Evolutionary conservation across 2,329 filamentous ascomycete species (phyloP), one percentile per base, ranked within the genome.

Genomic region (Stenocarpella maydis): DNA sequence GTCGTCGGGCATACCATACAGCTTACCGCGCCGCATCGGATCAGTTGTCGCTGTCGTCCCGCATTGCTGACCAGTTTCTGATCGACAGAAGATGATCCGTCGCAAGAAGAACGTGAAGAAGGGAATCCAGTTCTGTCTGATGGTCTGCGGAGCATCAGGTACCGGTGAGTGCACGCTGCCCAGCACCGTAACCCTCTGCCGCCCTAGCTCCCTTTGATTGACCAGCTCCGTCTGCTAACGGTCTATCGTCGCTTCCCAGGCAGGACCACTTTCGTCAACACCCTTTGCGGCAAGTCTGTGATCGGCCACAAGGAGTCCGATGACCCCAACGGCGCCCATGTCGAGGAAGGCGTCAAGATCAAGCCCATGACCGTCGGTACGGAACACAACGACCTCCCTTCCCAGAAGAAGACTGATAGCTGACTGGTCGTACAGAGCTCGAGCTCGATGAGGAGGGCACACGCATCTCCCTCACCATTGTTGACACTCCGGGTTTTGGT

Each of bases 101-200:
- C 92, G 94, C 85, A 99, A 99, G 95, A 99, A 99, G 93, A 98
- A 99, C 89, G 95, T 99, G 86, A 98, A 98, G 92, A 98, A 98
- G 90, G 96, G 96, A 81, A 98, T 99, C 80, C 96, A 99, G 88
- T 99, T 99, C 87, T 98, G 95, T 84, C 85, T 99, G 89, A 99
- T 99, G 96, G 96, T 99, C 79, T 98, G 96, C 82, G 96, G 96
- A 86, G 96, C 96, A 81, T 98, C 95, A 77, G 96, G 96, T 83
- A 98, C 96, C 84, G 96, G 94, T 97, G 90, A 79, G 88, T 85
- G 53, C 70, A 71, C 70, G 68, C 73, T 68, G 72, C 71, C 69
- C 68, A 19, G 19, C 50, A 19, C 63, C 55, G 34, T 49, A 17
- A 5, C 37, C 28, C n/a, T 28, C 64, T 71, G 65, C 43, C 69